Percentiles rank a stretch among this genome's conserved stretches.
Evolutionary conservation across 306 rosid species (phyloP).

Genomic region (Calophaca sinica): DNA sequence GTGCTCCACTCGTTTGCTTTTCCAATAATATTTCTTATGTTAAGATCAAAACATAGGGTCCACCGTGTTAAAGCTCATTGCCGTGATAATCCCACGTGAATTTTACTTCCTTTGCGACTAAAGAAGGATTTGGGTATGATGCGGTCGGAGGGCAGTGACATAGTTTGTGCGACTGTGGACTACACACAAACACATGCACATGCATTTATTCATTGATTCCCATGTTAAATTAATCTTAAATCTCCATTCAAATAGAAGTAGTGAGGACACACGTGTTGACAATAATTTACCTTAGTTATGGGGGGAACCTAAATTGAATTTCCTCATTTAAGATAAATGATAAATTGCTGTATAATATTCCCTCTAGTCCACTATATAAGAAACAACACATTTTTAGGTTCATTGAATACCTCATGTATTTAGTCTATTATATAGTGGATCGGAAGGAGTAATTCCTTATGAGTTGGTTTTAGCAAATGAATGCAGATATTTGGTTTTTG

Average conservation of each 20-base stretch:
- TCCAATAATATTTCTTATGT: no score
- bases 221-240: constrained; percentile 7
- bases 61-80: constrained; percentile 2
- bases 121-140: not conserved
- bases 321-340: not conserved
- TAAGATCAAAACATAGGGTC: not conserved
- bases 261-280: not conserved
- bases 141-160: constrained; percentile 10
- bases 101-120: not conserved
- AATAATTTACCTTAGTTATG: constrained; percentile 2
- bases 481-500: constrained; percentile 19
- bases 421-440: no score
- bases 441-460: constrained; percentile 19
- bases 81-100: not conserved
- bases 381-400: no score
- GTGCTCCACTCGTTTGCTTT: no score
- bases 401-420: no score
- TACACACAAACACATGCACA: not conserved
- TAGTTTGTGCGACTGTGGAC: constrained; percentile 10
- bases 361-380: no score
- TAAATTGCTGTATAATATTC: constrained; percentile 2
- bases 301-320: constrained; percentile 9
- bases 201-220: not conserved
- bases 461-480: constrained; percentile 39
- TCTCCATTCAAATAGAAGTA: not conserved